Conservation (phyloP, 1,139 yeast species). For the Yamadazyma atlantica region DNA sequence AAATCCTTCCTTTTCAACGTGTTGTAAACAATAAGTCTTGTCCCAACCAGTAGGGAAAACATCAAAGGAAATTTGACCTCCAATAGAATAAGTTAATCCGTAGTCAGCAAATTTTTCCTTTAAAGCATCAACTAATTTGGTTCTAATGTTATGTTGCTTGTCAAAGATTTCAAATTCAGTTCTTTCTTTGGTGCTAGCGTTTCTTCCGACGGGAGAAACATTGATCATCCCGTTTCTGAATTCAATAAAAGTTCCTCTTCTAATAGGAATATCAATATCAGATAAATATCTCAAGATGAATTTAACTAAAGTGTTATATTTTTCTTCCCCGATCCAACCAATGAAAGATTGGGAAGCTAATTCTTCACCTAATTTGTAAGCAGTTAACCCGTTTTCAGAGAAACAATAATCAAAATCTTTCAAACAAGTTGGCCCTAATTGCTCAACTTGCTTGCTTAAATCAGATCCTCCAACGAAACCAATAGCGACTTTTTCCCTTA, state of each 20-base stretch:
- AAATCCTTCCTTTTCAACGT: conserved; percentile 83
- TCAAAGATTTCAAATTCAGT: conserved; percentile 87
- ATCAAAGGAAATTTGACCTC: conserved; percentile 98
- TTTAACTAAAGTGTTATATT: conserved; percentile 84
- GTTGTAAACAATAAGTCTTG: conserved; percentile 95
- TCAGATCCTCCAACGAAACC: conserved; percentile 99
- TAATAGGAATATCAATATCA: conserved; percentile 83
- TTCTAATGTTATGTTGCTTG: conserved; percentile 75
- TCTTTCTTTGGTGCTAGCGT: conserved; percentile 92
- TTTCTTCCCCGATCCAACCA: conserved; percentile 92
- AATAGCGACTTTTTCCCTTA: conserved; percentile 88
- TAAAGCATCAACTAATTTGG: conserved; percentile 78
- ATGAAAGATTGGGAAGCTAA: conserved; percentile 93
- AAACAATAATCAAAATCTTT: conserved; percentile 91
- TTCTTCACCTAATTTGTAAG: conserved; percentile 85
- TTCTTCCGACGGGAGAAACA: conserved; percentile 97
- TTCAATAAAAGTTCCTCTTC: conserved; percentile 97
- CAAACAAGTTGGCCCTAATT: conserved; percentile 78
- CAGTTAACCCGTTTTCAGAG: conserved; percentile 97
- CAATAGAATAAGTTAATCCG: conserved; percentile 92
- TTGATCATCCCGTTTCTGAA: conserved; percentile 99
- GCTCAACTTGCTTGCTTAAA: conserved; percentile 91
- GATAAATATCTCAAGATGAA: conserved; percentile 84
- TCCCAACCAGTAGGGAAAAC: conserved; percentile 99
- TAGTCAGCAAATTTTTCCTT: conserved; percentile 78